Evolutionary conservation across 2,329 filamentous ascomycete genomes (phyloP), one percentile per base, ranked within the genome.

Genomic region (Leptographium procerum): DNA sequence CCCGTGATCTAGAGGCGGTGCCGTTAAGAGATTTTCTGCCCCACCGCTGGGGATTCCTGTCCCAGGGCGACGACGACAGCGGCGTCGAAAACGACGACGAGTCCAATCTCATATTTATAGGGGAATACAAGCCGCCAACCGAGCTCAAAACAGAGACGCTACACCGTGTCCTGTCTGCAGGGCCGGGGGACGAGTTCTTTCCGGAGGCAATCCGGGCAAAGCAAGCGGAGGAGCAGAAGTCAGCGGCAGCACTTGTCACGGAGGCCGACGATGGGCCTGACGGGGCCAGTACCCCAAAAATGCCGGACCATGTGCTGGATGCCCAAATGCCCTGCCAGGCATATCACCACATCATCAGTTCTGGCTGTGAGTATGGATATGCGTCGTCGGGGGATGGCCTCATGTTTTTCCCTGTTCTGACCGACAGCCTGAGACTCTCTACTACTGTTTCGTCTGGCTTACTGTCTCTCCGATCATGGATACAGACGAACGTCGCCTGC

Each of bases 281-380:
- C n/a, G n/a, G n/a, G n/a, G 34, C 10, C 34, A 36, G 10, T 13
- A 13, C 6, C 34, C 4, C 4, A 10, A 36, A 47, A 31, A 24
- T 55, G 29, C 10, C 29, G 5, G 54, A 26, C 22, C 8, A 29
- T 7, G 33, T 59, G 10, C 48, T 19, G 6, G 33, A 57, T 19
- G 57, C 60, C 2, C 26, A 45, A 8, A 57, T 34, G 5, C 34
- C 58, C n/a, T 60, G 60, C 43, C 58, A 61, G 13, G 50, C 56
- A 0, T 61, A 48, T 33, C 57, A 61, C 40, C 58, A 60, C 40
- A 61, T 61, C 52, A 54, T 61, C 19, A 36, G 52, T 1, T 52
- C 57, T 2, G 60, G 57, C 33, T 52, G 59, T 5, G 55, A 60
- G 43, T 61, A 22, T 26, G 60, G 57, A 1, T 61, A 61, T 34